These are phyloP conservation scores for Blastobotrys robertii DNA, from an alignment of 805 yeast genomes.

Conservation along the genomic window DNA sequence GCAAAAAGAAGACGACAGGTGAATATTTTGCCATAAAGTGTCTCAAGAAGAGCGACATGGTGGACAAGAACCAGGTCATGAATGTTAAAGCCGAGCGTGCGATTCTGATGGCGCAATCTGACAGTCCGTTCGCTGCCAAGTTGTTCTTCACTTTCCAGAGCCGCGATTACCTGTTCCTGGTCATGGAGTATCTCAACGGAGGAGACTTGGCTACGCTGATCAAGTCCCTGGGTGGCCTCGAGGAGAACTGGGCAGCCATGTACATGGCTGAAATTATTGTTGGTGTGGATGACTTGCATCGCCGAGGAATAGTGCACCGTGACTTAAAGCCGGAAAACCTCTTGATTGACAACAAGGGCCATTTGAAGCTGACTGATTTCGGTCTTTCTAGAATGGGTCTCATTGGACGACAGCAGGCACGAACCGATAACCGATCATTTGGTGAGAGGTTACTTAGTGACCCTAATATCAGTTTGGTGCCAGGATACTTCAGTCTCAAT, in stretches of 20 bases:
- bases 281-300: conserved; percentile 84
- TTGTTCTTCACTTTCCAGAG: conserved; percentile 84
- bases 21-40: conserved; percentile 94
- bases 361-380: conserved; percentile 87
- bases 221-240: conserved; percentile 70
- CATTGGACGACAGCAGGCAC: conserved; percentile 50
- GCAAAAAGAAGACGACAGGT: conserved; percentile 75
- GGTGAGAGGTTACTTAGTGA: conserved; percentile 14
- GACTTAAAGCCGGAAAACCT: conserved; percentile 94
- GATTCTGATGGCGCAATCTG: conserved; percentile 94
- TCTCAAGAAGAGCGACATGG: conserved; percentile 86
- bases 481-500: conserved; percentile 18
- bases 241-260: conserved; percentile 71
- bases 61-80: conserved; percentile 90
- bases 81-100: conserved; percentile 94
- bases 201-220: conserved; percentile 90
- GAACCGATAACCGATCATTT: neutral
- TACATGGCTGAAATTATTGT: conserved; percentile 85
- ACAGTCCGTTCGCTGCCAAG: conserved; percentile 87
- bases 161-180: conserved; percentile 74
- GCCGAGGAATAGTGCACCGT: conserved; percentile 83
- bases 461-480: conserved; percentile 22
- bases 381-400: conserved; percentile 88
- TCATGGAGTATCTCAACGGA: conserved; percentile 93
- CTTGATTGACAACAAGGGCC: conserved; percentile 78